Evolutionary conservation across 257 asterid genomes (phyloP), one percentile per base, ranked within the genome.

Genomic region (Rehmannia glutinosa): DNA sequence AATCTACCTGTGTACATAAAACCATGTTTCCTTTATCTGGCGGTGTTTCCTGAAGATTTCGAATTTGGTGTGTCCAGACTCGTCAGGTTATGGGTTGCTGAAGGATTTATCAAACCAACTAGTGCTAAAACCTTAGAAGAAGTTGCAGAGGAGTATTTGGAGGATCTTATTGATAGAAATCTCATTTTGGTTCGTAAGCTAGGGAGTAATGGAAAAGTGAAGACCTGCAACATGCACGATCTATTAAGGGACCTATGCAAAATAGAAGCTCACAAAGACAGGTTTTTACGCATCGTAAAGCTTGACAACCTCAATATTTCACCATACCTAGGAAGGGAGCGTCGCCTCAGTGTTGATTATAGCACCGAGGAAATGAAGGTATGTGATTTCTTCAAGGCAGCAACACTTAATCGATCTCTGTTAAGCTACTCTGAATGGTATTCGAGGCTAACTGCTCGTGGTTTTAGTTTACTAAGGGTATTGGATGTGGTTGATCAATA

Each of bases 91-190:
- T 62, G 75, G 64, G 64, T 63, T 71, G 52, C 64, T 2, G 77
- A 63, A 24, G 77, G 77, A 8, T 16, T 72, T 30, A 2, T 63
- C 15, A 51, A 41, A 30, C 56, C 23, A 27, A 0, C 3, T 8
- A 13, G 10, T 8, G 12, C 6, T 6, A 39, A 62, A 36, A 16
- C 6, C 50, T 25, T 52, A 7, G 66, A 62, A 64, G 75, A 71
- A 13, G 56, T 36, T 8, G 64, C 56, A 24, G 17, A 62, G 6
- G 69, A 52, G 2, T 52, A 52, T 24, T 30, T 62, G 16, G 1
- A 39, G 15, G 55, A 71, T 50, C 64, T 71, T 17, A 49, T 62
- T 6, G 45, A 30, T 15, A 70, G 65, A 39, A 71, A 62, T 54
- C 54, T 71, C 5, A 28, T 62, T 15, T 62, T 62, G 5, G 28